Base-by-base conservation (phyloP, 2,329 filamentous ascomycete species). In the Paraphaeosphaeria sporulosa region DNA sequence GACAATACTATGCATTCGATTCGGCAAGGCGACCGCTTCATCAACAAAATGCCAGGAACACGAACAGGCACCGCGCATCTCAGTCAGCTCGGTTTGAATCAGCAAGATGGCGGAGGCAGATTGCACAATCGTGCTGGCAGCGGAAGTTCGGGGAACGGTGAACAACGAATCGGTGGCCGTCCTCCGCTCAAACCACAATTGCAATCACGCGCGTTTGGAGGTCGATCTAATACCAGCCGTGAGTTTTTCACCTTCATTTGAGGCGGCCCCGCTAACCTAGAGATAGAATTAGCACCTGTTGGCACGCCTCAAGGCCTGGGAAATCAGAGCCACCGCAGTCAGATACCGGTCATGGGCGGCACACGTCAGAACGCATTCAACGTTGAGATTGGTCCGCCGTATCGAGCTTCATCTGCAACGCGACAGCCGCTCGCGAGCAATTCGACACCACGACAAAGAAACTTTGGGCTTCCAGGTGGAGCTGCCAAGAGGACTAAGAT, bases 401-500 rank as follows among this genome's bases (percentile, higher is more conserved):
- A 75, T 47, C 71, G 71, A 23, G 64, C 71, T 12, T 72, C 75
- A 12, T 75, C 77, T 0, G 68, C 74, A 19, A 65, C 65, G 38
- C 69, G 77, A 48, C 76, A 76, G 42, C 67, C 75, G 13, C 58
- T 80, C 4, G 64, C 66, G n/a, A 65, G 49, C 17, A 66, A 69
- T 50, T 46, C 57, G 13, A 56, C 61, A 19, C 50, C 61, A 21
- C 57, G 62, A 15, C 61, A 61, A 12, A 58, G 69, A 30, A 71
- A 65, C 21, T 75, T 76, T 58, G 65, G 71, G 23, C 68, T 76
- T 32, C 2, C 30, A 47, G 69, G 69, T 15, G 58, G 71, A 8
- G 78, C 76, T 55, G 73, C 75, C 4, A 76, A 74, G 58, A 74
- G 63, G 42, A 27, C 40, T 50, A 64, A 62, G 5, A 60, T 53